Conservation (phyloP, 2,329 filamentous ascomycete genomes). For the Fulvia fulva region DNA sequence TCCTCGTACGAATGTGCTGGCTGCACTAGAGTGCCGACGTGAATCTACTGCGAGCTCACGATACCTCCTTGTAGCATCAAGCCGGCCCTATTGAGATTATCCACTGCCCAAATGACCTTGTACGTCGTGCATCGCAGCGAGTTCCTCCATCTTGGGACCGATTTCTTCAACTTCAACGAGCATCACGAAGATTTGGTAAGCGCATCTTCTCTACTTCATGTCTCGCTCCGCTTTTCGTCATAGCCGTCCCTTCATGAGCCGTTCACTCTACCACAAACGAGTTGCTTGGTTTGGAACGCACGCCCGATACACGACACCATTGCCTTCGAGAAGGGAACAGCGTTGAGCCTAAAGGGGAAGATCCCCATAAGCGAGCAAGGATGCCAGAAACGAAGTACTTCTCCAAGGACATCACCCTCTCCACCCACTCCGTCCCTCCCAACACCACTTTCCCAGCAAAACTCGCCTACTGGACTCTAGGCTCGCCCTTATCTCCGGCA, state of each 20-base stretch:
- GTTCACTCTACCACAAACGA: not conserved
- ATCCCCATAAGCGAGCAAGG: not conserved
- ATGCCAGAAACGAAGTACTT: slow-evolving; percentile 22
- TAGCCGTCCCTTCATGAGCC: not conserved
- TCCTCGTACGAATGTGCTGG: not conserved
- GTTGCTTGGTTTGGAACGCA: not conserved
- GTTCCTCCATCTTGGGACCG: too few species aligned
- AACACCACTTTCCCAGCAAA: slow-evolving; percentile 24
- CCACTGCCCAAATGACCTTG: too few species aligned
- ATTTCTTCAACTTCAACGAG: too few species aligned
- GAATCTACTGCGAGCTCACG: too few species aligned
- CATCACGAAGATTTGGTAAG: too few species aligned
- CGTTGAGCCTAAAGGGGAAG: not conserved
- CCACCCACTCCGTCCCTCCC: slow-evolving; percentile 22
- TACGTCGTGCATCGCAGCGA: too few species aligned
- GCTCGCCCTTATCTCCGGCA: slow-evolving; percentile 37
- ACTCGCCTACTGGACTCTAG: slow-evolving; percentile 43
- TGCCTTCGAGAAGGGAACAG: not conserved
- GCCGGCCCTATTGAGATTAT: too few species aligned
- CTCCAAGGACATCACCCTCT: slow-evolving; percentile 24
- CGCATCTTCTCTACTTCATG: not conserved
- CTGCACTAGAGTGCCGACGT: not conserved
- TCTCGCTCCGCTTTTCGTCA: not conserved
- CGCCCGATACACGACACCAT: not conserved
- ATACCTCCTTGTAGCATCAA: too few species aligned